These are phyloP conservation scores for Flaveria linearis DNA, from an alignment of 129 eudicot genomes.

Conservation along the genomic window DNA sequence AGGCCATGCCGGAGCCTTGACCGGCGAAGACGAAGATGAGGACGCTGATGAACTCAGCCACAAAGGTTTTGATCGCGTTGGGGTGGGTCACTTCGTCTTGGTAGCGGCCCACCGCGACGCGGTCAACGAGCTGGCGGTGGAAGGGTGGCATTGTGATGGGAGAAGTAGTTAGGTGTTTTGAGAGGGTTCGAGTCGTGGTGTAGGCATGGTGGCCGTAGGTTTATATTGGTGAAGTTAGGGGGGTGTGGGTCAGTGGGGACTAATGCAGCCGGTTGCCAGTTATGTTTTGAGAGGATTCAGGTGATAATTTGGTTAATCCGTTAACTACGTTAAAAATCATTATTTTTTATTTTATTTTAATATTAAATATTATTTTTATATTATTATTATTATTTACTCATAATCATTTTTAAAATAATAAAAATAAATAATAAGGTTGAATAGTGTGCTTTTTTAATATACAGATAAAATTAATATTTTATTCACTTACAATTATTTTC, in stretches of 20 bases:
- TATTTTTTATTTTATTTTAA: too few species aligned
- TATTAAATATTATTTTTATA: too few species aligned
- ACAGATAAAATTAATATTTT: too few species aligned
- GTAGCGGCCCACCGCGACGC: conserved; percentile 43
- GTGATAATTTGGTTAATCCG: neutral
- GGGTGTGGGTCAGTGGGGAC: neutral
- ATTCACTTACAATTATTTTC: too few species aligned
- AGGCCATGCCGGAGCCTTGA: conserved; percentile 61
- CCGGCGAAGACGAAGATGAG: conserved; percentile 68
- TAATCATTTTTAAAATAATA: too few species aligned
- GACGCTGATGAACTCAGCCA: conserved; percentile 58
- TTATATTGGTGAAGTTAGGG: conserved; percentile 33
- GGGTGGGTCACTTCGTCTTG: conserved; percentile 49
- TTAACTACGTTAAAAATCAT: too few species aligned
- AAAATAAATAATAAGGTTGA: too few species aligned
- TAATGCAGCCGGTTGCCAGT: conserved; percentile 47
- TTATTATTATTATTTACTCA: too few species aligned
- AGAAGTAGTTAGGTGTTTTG: neutral
- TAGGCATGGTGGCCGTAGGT: conserved; percentile 3
- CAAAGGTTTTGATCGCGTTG: conserved; percentile 46
- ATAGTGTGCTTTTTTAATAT: too few species aligned
- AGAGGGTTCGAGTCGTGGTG: neutral
- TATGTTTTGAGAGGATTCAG: neutral
- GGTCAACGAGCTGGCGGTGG: conserved; percentile 26
- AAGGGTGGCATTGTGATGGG: conserved; percentile 17